Evolutionary conservation across 345 rosid genomes (phyloP).

Genomic region (Aquilaria malaccensis): DNA sequence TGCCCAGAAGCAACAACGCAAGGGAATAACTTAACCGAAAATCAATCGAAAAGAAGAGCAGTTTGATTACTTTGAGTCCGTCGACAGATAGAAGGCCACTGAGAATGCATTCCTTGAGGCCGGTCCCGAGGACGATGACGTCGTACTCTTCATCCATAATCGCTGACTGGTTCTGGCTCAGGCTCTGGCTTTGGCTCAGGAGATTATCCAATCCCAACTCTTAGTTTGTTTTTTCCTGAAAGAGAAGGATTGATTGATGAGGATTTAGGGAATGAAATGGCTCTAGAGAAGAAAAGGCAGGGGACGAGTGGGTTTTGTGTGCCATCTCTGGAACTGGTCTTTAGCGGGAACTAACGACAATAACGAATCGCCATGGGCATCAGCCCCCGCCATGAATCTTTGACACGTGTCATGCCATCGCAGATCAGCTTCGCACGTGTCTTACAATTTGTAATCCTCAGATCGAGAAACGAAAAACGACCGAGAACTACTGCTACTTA

Average conservation of each 20-base stretch:
- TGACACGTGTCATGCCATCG: no score
- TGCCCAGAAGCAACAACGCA: conserved; percentile 3
- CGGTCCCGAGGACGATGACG: conserved; percentile 93
- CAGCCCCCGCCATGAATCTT: no score
- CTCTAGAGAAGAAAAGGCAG: neutral
- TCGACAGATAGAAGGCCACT: conserved; percentile 91
- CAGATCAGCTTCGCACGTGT: no score
- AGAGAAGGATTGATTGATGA: neutral
- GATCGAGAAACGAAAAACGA: no score
- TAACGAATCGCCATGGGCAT: conserved; percentile 4
- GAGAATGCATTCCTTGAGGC: conserved; percentile 94
- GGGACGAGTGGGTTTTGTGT: neutral
- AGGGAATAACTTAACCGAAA: neutral
- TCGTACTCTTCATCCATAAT: conserved; percentile 89
- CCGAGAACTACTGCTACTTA: no score
- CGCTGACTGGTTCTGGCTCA: neutral
- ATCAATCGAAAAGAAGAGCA: neutral
- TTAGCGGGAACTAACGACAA: conserved; percentile 26
- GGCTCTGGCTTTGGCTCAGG: neutral
- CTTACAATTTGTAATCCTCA: no score
- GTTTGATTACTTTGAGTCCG: conserved; percentile 68
- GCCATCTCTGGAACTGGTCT: conserved; percentile 26
- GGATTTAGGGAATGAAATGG: neutral
- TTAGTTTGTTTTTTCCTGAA: neutral
- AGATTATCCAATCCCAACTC: neutral